These are phyloP conservation scores for Apiotrichum akiyoshidainum DNA, from an alignment of 1,284 basidiomycete genomes.

Conservation along the genomic window DNA sequence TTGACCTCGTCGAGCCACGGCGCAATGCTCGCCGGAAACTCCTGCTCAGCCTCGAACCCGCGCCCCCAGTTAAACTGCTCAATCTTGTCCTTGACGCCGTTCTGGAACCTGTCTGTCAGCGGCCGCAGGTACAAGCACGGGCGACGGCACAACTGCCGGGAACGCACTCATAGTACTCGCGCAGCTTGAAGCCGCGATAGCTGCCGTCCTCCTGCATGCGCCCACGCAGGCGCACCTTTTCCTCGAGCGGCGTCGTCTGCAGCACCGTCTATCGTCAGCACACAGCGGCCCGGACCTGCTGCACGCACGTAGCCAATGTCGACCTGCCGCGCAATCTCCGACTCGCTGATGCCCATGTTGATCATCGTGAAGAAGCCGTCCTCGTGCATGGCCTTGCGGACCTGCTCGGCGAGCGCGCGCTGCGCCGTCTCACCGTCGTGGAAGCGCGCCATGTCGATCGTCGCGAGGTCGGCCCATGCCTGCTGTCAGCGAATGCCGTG, in stretches of 20 bases:
- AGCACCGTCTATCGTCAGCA: constrained; percentile 20
- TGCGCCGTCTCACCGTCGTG: constrained; percentile 18
- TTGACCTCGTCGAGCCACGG: constrained; percentile 23
- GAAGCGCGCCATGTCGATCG: constrained; percentile 21
- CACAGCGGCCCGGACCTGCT: too few species aligned
- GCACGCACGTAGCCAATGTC: constrained; percentile 30
- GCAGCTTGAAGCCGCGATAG: constrained; percentile 25
- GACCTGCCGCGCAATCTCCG: constrained; percentile 24
- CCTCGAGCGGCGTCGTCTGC: constrained; percentile 21
- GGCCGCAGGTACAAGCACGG: too few species aligned
- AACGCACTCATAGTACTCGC: constrained; percentile 29
- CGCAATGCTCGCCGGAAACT: constrained; percentile 19
- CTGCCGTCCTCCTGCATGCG: constrained; percentile 20
- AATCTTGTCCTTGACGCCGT: constrained; percentile 30
- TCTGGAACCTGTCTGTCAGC: constrained; percentile 18
- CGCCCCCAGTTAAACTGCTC: constrained; percentile 32
- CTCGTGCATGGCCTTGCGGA: constrained; percentile 22
- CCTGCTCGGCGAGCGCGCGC: constrained; percentile 10
- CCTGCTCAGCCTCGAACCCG: constrained; percentile 24
- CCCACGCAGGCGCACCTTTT: constrained; percentile 18
- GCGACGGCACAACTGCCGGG: too few species aligned
- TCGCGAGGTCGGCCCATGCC: constrained; percentile 25
- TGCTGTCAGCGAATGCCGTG: constrained; percentile 2
- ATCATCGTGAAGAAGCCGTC: constrained; percentile 27
- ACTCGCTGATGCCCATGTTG: constrained; percentile 16